These are phyloP conservation scores for Xylaria sp. DNA, from an alignment of 2,329 filamentous ascomycete species.

Conservation along the genomic window DNA sequence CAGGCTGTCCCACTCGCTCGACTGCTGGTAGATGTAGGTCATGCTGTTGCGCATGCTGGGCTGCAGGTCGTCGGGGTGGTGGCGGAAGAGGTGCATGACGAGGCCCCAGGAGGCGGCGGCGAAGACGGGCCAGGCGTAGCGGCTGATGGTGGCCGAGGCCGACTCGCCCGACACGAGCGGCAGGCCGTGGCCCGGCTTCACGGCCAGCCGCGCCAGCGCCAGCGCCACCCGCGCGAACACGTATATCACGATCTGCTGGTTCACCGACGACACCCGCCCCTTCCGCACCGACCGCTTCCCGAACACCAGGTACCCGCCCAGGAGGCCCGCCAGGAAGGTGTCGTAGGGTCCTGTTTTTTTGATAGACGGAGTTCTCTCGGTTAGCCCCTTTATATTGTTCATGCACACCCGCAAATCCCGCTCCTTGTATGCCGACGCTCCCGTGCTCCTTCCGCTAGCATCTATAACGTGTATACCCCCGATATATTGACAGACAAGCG, in stretches of 20 bases:
- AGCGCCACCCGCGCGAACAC: slow-evolving; percentile 91
- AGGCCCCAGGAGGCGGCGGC: slow-evolving; percentile 87
- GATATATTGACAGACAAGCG: background rate
- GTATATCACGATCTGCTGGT: slow-evolving; percentile 97
- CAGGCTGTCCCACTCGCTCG: slow-evolving; percentile 85
- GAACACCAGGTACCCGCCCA: slow-evolving; percentile 93
- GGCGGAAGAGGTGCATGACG: slow-evolving; percentile 94
- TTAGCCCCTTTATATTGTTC: background rate
- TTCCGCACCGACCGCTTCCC: slow-evolving; percentile 65
- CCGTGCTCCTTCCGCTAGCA: background rate
- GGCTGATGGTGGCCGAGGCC: slow-evolving; percentile 52
- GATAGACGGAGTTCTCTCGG: slow-evolving; percentile 23
- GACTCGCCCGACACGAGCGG: slow-evolving; percentile 53
- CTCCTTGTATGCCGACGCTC: no score
- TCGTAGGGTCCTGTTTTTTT: slow-evolving; percentile 73
- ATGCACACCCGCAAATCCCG: background rate
- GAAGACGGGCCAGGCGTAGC: slow-evolving; percentile 90
- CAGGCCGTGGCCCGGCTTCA: slow-evolving; percentile 64
- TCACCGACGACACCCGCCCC: slow-evolving; percentile 76
- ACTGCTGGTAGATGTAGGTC: slow-evolving; percentile 94
- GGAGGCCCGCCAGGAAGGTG: slow-evolving; percentile 80
- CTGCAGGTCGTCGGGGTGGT: slow-evolving; percentile 90
- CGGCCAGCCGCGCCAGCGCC: slow-evolving; percentile 78
- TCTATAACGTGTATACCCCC: background rate
- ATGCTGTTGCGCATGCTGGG: slow-evolving; percentile 91